Percentiles rank a stretch among this genome's conserved stretches.
Conservation (phyloP, 441 rosid genomes). For the Dalechampia spathulata region DNA sequence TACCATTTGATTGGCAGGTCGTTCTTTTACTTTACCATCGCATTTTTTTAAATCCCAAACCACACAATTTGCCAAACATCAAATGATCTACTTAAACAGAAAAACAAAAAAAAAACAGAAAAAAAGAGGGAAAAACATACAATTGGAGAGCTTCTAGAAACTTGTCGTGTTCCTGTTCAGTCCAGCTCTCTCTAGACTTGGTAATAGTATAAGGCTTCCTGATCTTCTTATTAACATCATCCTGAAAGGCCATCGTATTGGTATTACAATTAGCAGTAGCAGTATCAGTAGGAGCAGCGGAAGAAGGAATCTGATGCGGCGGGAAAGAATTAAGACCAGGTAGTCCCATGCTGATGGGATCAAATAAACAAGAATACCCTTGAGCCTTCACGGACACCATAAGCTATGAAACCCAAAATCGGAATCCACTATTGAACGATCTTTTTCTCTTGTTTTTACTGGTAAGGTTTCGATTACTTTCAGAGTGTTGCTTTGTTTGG, state of each 20-base stretch:
- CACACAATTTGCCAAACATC: too few species aligned
- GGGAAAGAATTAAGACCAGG: conserved; percentile 46
- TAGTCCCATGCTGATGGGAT: conserved; percentile 50
- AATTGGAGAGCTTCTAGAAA: conserved; percentile 94
- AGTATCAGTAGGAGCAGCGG: not conserved
- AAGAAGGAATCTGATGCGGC: conserved; percentile 17
- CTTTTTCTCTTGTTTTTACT: not conserved
- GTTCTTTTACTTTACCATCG: too few species aligned
- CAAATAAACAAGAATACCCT: conserved; percentile 53
- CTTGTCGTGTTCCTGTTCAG: conserved; percentile 91
- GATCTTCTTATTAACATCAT: conserved; percentile 64
- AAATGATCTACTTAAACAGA: too few species aligned
- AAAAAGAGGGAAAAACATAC: too few species aligned
- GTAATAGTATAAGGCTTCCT: conserved; percentile 93
- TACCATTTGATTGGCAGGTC: too few species aligned
- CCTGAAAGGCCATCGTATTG: conserved; percentile 28
- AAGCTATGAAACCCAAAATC: not conserved
- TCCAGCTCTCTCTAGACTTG: conserved; percentile 98
- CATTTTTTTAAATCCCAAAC: too few species aligned
- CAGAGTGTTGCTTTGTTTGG: too few species aligned
- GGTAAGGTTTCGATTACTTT: too few species aligned
- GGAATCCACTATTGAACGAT: not conserved
- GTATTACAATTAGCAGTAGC: conserved; percentile 7
- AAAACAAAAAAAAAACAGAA: too few species aligned
- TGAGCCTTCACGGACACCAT: conserved; percentile 63